Evolutionary conservation across 2,329 filamentous ascomycete genomes (phyloP).

Genomic region (Coleophoma cylindrospora): DNA sequence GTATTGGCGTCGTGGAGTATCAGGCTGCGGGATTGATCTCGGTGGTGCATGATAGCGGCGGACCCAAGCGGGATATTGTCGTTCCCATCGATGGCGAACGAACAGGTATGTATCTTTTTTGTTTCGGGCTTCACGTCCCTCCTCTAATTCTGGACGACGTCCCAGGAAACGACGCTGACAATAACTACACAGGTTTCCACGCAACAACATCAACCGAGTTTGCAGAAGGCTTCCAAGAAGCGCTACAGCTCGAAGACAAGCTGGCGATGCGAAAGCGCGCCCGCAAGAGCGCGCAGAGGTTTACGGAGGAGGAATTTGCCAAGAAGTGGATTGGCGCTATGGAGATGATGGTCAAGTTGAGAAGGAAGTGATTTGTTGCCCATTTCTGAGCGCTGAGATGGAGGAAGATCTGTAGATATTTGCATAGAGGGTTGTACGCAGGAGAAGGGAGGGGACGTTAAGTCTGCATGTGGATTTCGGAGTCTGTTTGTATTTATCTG

Average conservation of each 20-base stretch:
- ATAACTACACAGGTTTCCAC: constrained; percentile 62
- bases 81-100: constrained; percentile 70
- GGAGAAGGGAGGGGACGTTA: too few relatives aligned
- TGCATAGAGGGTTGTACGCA: too few relatives aligned
- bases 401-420: too few relatives aligned
- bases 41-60: constrained; percentile 90
- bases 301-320: constrained; percentile 83
- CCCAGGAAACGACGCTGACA: neutral
- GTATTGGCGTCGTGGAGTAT: constrained; percentile 97
- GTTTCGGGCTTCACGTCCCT: neutral
- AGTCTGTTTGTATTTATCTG: too few relatives aligned
- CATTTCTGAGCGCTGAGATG: too few relatives aligned
- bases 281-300: constrained; percentile 72
- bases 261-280: constrained; percentile 72
- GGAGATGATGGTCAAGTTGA: constrained; percentile 35
- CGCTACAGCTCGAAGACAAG: constrained; percentile 64
- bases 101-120: constrained; percentile 53
- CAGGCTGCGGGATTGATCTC: constrained; percentile 90
- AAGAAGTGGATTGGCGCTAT: constrained; percentile 73
- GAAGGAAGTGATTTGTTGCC: too few relatives aligned
- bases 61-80: constrained; percentile 91
- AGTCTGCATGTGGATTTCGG: too few relatives aligned
- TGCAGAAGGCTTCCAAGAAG: constrained; percentile 73
- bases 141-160: neutral
- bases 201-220: constrained; percentile 76